A percentile compares a stretch with the other conserved stretches of the same genome.
phyloP scores from a whole-genome alignment of 2,329 filamentous ascomycete species.

The Penicillium concentricum region DNA sequence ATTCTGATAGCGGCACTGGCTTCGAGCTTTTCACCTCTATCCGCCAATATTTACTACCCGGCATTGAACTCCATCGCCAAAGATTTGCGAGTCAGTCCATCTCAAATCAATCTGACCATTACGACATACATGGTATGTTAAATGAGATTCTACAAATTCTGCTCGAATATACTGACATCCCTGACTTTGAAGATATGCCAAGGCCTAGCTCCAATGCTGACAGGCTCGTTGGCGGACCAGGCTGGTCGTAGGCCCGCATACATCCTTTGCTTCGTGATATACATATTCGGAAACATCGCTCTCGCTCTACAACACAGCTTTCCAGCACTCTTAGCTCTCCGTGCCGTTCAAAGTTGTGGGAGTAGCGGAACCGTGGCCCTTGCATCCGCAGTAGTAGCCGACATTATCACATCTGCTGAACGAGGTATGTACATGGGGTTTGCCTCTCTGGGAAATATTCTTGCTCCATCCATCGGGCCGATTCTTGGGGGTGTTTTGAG shows the following conservation, averaged over 20 bases:
- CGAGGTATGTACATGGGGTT: conserved; percentile 45
- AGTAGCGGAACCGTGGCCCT: conserved; percentile 44
- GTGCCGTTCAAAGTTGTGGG: conserved; percentile 47
- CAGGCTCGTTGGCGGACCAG: conserved; percentile 49
- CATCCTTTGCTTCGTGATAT: conserved; percentile 46
- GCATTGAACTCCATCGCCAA: conserved; percentile 32
- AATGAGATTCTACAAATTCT: not conserved
- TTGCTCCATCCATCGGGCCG: conserved; percentile 51
- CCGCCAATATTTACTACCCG: conserved; percentile 41
- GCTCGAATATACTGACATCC: not conserved
- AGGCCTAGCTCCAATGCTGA: conserved; percentile 50
- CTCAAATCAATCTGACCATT: conserved; percentile 30
- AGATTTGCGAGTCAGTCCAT: conserved; percentile 24
- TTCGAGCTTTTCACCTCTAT: conserved; percentile 45
- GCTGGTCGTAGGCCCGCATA: conserved; percentile 51
- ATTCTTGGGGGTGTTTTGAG: conserved; percentile 52
- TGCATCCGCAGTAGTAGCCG: conserved; percentile 41
- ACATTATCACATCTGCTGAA: conserved; percentile 42
- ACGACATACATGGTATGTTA: conserved; percentile 35
- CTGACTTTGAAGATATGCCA: conserved; percentile 43
- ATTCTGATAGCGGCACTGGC: conserved; percentile 40
- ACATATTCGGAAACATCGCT: conserved; percentile 43
- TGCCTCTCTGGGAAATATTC: conserved; percentile 29
- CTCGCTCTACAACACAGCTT: conserved; percentile 42
- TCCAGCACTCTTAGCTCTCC: conserved; percentile 36